phyloP scores from a whole-genome alignment of 441 rosid species.

The Erodium texanum region DNA sequence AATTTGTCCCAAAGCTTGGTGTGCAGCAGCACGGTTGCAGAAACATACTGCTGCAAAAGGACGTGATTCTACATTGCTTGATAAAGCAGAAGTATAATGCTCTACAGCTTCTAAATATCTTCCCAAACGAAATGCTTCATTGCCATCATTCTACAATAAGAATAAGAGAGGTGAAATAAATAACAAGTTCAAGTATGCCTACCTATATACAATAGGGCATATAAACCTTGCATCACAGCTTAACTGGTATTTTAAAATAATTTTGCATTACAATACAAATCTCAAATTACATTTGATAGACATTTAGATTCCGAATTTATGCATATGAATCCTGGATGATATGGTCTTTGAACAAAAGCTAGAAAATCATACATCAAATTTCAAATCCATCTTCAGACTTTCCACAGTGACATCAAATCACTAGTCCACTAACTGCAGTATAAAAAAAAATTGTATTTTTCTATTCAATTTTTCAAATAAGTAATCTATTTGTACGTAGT shows the following conservation, averaged over 20 bases:
- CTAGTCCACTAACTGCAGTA: too few species aligned
- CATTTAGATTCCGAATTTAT: not conserved
- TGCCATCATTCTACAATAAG: constrained; percentile 63
- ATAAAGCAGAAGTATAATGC: constrained; percentile 67
- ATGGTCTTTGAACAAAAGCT: not conserved
- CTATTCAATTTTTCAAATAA: not conserved
- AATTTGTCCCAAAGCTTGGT: constrained; percentile 78
- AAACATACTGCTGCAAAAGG: constrained; percentile 89
- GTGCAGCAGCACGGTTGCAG: constrained; percentile 94
- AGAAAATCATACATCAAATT: not conserved
- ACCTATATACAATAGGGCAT: not conserved
- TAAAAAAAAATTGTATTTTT: too few species aligned
- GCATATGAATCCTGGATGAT: not conserved
- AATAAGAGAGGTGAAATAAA: not conserved
- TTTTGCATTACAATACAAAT: not conserved
- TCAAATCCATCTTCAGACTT: not conserved
- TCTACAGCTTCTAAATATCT: constrained; percentile 71
- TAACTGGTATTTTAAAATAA: not conserved
- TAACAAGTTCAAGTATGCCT: constrained; percentile 2
- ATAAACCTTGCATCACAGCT: not conserved
- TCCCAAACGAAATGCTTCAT: constrained; percentile 68
- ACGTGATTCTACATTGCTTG: constrained; percentile 68
- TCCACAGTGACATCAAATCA: not conserved
- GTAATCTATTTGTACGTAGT: not conserved
- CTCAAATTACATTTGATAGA: not conserved